phyloP scores from a whole-genome alignment of 768 basidiomycete genomes.

The Chalciporus pseudorubinellus region DNA sequence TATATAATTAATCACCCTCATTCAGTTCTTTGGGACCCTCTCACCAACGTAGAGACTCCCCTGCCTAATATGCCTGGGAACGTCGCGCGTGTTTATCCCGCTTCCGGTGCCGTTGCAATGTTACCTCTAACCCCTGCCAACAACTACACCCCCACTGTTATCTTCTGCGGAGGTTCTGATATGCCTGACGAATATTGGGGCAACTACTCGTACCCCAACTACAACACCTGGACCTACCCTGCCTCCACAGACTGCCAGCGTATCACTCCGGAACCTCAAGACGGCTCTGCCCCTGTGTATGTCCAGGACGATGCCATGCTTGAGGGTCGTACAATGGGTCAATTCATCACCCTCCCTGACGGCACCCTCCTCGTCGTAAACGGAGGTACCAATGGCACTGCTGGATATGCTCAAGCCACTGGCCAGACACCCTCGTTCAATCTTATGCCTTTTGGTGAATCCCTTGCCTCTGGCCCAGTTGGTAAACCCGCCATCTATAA shows the following conservation, averaged over 20 bases:
- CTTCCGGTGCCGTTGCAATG: constrained; percentile 86
- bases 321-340: constrained; percentile 85
- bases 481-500: constrained; percentile 80
- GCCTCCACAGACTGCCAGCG: constrained; percentile 75
- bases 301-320: constrained; percentile 74
- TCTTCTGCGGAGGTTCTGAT: constrained; percentile 90
- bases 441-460: constrained; percentile 71
- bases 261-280: constrained; percentile 81
- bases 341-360: constrained; percentile 82
- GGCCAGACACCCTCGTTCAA: constrained; percentile 39
- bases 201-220: constrained; percentile 68
- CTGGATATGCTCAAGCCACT: constrained; percentile 72
- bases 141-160: constrained; percentile 77
- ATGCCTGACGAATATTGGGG: constrained; percentile 77
- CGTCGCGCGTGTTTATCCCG: constrained; percentile 87
- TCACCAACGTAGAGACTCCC: constrained; percentile 53
- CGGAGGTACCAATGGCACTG: constrained; percentile 82
- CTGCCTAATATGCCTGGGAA: constrained; percentile 70
- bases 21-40: constrained; percentile 52
- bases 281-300: constrained; percentile 60
- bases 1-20: background rate
- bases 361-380: constrained; percentile 77
- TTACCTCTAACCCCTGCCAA: constrained; percentile 88
- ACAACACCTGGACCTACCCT: constrained; percentile 72
- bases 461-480: constrained; percentile 78